Evolutionary conservation across 345 rosid genomes (phyloP), one percentile per base, ranked within the genome.

Genomic region (Draba incana): DNA sequence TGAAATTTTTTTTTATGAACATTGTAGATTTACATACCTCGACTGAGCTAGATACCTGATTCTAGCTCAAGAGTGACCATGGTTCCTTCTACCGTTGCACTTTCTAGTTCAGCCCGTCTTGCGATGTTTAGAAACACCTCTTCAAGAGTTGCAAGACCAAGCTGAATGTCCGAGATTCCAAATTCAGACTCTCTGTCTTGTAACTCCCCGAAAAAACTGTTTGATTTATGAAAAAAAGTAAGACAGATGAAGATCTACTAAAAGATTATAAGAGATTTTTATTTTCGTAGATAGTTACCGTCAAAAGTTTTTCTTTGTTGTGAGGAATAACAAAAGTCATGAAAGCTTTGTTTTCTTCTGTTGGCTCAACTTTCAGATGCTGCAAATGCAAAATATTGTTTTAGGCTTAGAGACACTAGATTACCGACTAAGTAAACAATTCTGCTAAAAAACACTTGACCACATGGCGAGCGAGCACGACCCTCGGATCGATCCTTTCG

Each of bases 101-200:
- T 86, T 83, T 94, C 97, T 35, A 94, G 83, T 71, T 91, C 99
- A 10, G 99, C 99, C 59, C 81, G 83, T 79, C 77, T 84, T 25
- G 97, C 95, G 1, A 93, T 93, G 60, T 86, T 90, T 25, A 93
- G 74, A 86, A 90, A 93, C 69, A 93, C 97, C 77, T 93, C 96
- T 80, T 90, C 99, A 5, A 93, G 94, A 8, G 97, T 90, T 15
- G 99, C 64, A 41, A 93, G 90, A 31, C 97, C 89, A 3, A 90
- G 88, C 61, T 93, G 98, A 56, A 93, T 81, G 68, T 93, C 96
- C 4, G 89, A 73, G 68, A 93, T 84, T 14, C 88, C 84, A 30
- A 88, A 84, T 59, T 88, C 91, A 16, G 44, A 39, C 66, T 79
- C 85, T 71, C 85, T 86, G 30, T 76, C 81, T 84, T 88, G 85